A percentile compares a stretch with the other conserved stretches of the same genome.
Conservation (phyloP, 371 early-diverging fungal species). For the Astathelohania contejeani region DNA sequence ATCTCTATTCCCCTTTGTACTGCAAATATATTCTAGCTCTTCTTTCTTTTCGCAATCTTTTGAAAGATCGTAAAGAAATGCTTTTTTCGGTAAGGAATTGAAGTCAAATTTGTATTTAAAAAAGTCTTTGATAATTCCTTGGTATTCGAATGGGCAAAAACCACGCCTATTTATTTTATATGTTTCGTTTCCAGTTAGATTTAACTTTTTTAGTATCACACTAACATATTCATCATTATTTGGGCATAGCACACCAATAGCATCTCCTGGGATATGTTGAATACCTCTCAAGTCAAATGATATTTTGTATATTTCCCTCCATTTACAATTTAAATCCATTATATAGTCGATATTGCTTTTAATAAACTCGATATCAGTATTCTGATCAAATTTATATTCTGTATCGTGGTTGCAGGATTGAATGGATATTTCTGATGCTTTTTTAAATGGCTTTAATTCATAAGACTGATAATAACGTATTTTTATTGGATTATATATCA, state of each 20-base stretch:
- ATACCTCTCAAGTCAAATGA: conserved; percentile 7
- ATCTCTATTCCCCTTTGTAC: conserved; percentile 40
- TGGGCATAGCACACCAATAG: conserved; percentile 27
- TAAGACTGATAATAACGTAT: no score
- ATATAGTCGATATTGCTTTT: no score
- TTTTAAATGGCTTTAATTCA: no score
- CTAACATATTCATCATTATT: conserved; percentile 18
- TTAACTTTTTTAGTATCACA: not conserved
- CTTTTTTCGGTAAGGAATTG: conserved; percentile 39
- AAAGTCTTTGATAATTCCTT: conserved; percentile 36
- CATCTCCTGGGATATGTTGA: conserved; percentile 26
- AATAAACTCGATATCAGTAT: no score
- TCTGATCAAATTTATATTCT: no score
- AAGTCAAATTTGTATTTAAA: conserved; percentile 42
- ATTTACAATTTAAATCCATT: no score
- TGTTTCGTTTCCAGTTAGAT: not conserved
- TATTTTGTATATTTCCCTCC: conserved; percentile 31
- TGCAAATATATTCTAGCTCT: conserved; percentile 36
- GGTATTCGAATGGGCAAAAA: conserved; percentile 18
- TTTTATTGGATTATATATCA: no score
- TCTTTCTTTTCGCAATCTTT: conserved; percentile 6
- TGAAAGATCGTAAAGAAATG: conserved; percentile 23
- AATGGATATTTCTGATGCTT: no score
- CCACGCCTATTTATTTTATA: conserved; percentile 14
- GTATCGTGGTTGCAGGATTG: no score